Evolutionary conservation across 805 yeast species (phyloP).

Genomic region (Scheffersomyces spartinae): DNA sequence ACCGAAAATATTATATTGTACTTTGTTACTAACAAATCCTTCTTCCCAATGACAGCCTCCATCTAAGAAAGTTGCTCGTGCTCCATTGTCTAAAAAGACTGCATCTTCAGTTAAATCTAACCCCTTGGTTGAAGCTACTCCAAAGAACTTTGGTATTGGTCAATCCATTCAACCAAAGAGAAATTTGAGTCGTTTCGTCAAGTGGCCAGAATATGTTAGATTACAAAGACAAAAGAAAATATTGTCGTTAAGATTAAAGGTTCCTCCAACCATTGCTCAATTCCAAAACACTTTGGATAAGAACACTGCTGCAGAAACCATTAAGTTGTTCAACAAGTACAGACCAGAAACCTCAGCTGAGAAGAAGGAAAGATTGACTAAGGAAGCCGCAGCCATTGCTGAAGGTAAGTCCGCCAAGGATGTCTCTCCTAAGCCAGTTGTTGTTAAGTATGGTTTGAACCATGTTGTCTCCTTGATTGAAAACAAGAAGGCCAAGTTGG

Average conservation of each 20-base stretch:
- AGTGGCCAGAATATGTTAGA: conserved; percentile 98
- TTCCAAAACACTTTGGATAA: conserved; percentile 94
- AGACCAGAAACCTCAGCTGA: conserved; percentile 96
- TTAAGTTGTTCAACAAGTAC: conserved; percentile 97
- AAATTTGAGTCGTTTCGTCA: conserved; percentile 93
- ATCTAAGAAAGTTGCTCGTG: conserved; percentile 97
- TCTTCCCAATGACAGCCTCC: no score
- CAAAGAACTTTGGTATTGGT: conserved; percentile 94
- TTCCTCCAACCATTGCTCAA: conserved; percentile 97
- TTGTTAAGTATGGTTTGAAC: conserved; percentile 96
- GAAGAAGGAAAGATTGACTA: conserved; percentile 98
- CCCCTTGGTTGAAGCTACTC: conserved; percentile 83
- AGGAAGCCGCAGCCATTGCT: conserved; percentile 98
- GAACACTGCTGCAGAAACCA: conserved; percentile 96
- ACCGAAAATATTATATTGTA: no score
- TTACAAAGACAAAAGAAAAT: conserved; percentile 98
- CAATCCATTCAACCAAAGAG: conserved; percentile 93
- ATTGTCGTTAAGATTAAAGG: conserved; percentile 91
- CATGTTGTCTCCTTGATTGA: conserved; percentile 95
- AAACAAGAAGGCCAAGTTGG: conserved; percentile 97
- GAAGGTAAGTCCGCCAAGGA: conserved; percentile 97
- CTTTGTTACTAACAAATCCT: no score
- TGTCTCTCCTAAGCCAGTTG: conserved; percentile 93
- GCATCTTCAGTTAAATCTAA: no score
- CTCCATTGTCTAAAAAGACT: conserved; percentile 83